Base-by-base conservation (phyloP, 2,329 filamentous ascomycete genomes). In the Coniochaeta pulveracea region DNA sequence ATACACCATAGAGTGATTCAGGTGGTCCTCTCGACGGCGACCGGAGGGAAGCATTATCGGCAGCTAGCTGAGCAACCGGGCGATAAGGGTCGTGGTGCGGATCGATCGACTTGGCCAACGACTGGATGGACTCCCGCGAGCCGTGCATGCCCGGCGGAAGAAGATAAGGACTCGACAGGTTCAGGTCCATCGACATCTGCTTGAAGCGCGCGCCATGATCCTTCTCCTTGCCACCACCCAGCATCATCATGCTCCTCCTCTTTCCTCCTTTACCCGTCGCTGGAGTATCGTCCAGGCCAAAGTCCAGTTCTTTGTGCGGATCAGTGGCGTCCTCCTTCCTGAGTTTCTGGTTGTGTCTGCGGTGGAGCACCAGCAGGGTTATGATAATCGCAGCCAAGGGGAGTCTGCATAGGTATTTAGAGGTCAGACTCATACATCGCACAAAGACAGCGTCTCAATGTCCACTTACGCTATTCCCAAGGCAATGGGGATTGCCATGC, bases 291-390 rank as follows among this genome's bases (percentile, higher is more conserved):
- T 60, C 85, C 50, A 95, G 58, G 22, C 91, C 91, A 51, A 95
- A 98, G 55, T 98, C 91, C 50, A 96, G 69, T 1, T 85, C 91
- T 50, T 81, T 88, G 57, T 93, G 85, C 44, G 85, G 84, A 55
- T 95, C 88, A 41, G 81, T 76, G 12, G 71, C 68, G 58, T 98
- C 91, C 58, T 98, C 91, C 37, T 67, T 61, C 35, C 66, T 65
- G 41, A 85, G 66, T 47, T 76, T 85, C 52, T 71, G 75, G 24
- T 83, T 59, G 47, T 85, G 81, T 53, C 85, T 72, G 34, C 85
- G 75, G 52, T 95, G 88, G 22, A 98, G 69, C 49, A 77, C 80
- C 42, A 88, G 49, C 24, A 95, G 61, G 2, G 85, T 70, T 30
- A 75, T 51, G 1, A 80, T 52, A 14, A 82, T 79, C 39, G 72